These are phyloP conservation scores for Mariannaea sp. DNA, from an alignment of 2,329 filamentous ascomycete genomes.

Conservation along the genomic window DNA sequence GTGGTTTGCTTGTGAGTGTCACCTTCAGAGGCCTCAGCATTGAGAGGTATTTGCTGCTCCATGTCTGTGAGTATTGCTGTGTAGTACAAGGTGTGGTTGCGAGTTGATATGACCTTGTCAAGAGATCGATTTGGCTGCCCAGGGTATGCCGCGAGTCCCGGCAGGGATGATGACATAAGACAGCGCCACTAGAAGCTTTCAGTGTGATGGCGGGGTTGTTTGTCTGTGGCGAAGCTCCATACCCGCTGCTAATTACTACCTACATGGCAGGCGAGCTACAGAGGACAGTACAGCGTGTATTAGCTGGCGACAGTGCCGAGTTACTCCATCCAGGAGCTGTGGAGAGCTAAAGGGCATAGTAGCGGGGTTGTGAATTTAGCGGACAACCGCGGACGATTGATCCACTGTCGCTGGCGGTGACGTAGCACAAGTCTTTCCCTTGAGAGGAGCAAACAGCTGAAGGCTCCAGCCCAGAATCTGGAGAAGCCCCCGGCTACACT, in stretches of 20 bases:
- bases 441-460: conserved; percentile 15
- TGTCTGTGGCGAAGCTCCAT: conserved; percentile 5
- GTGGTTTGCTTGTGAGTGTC: conserved; percentile 73
- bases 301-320: no score
- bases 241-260: no score
- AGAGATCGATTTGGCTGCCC: conserved; percentile 11
- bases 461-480: conserved; percentile 23
- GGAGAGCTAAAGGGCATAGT: no score
- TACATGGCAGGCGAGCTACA: no score
- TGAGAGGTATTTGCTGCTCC: conserved; percentile 72
- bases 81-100: conserved; percentile 11
- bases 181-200: neutral
- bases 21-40: conserved; percentile 75
- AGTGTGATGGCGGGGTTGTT: conserved; percentile 2
- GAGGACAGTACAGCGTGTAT: no score
- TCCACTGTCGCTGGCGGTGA: conserved; percentile 13
- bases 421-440: conserved; percentile 37
- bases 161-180: conserved; percentile 24
- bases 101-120: conserved; percentile 17
- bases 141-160: conserved; percentile 28
- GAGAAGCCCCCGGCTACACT: conserved; percentile 41
- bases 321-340: no score
- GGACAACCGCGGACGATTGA: neutral
- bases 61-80: conserved; percentile 39
- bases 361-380: no score